Evolutionary conservation across 495 filamentous ascomycete genomes (phyloP).

Genomic region (Wilcoxina mikolae): DNA sequence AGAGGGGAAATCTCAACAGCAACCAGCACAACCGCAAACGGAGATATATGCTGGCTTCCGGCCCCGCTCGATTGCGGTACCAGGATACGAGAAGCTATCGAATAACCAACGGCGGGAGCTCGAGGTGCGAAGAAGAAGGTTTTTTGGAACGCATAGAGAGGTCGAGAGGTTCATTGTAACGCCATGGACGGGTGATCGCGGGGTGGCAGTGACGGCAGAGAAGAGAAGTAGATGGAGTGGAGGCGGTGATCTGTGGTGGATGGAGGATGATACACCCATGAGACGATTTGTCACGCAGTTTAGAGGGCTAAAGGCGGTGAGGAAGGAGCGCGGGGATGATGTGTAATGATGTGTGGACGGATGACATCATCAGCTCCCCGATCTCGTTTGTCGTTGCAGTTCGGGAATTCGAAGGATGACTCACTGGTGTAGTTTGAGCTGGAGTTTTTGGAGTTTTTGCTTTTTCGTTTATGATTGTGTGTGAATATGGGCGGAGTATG

Average conservation of each 20-base stretch:
- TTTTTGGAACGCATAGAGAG: conserved; percentile 13
- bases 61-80: conserved; percentile 13
- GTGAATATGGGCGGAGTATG: too few species aligned
- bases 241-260: conserved; percentile 9
- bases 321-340: background rate
- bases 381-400: too few species aligned
- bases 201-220: background rate
- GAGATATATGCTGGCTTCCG: conserved; percentile 22
- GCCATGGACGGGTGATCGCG: background rate
- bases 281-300: conserved; percentile 7
- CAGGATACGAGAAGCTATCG: conserved; percentile 15
- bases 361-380: too few species aligned
- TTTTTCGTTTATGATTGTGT: too few species aligned
- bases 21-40: conserved; percentile 5
- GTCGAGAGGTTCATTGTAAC: background rate
- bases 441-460: too few species aligned
- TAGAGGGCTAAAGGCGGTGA: background rate
- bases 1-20: too few species aligned
- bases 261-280: conserved; percentile 22
- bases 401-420: too few species aligned
- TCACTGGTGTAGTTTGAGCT: too few species aligned
- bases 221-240: background rate
- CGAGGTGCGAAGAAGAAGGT: conserved; percentile 16
- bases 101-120: conserved; percentile 8
- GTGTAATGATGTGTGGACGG: too few species aligned